Percentiles rank a stretch among this genome's conserved stretches.
These are phyloP conservation scores for Penicillium sp. DNA, from an alignment of 2,329 filamentous ascomycete genomes.

Conservation along the genomic window DNA sequence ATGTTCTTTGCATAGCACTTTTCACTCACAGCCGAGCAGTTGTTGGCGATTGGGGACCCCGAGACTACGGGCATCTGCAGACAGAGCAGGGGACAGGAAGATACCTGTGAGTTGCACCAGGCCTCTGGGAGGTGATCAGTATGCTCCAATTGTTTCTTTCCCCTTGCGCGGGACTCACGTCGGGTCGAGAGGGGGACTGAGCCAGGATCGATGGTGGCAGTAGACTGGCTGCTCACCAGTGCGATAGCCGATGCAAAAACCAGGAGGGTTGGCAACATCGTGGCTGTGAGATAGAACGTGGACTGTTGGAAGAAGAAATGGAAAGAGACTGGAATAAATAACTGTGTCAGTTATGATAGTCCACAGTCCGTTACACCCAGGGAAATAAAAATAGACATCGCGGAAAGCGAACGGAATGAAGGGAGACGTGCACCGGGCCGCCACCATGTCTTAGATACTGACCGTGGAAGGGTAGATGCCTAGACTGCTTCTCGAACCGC, in stretches of 20 bases:
- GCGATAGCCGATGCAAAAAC: constrained; percentile 31
- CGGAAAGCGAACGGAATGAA: constrained; percentile 16
- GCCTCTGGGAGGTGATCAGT: constrained; percentile 27
- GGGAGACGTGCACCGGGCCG: constrained; percentile 5
- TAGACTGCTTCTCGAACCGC: constrained; percentile 7
- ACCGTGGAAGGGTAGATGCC: background rate
- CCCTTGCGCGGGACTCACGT: constrained; percentile 25
- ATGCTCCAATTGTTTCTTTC: background rate
- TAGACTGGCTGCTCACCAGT: constrained; percentile 35
- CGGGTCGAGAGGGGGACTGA: constrained; percentile 37
- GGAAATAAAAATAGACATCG: constrained; percentile 5
- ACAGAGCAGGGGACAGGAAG: constrained; percentile 47
- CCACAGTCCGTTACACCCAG: background rate
- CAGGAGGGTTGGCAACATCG: constrained; percentile 31
- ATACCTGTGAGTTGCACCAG: constrained; percentile 46
- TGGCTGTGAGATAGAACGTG: constrained; percentile 4
- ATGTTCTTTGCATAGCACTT: background rate
- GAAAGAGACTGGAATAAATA: constrained; percentile 3
- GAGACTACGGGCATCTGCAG: constrained; percentile 40
- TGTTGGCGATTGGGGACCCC: constrained; percentile 36
- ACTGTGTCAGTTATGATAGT: background rate
- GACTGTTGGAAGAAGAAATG: constrained; percentile 1
- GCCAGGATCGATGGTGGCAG: constrained; percentile 35
- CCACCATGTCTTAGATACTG: constrained; percentile 10
- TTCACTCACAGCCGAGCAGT: constrained; percentile 41